These are phyloP conservation scores for Tulasnella sp. DNA, from an alignment of 768 basidiomycete species.

Conservation along the genomic window DNA sequence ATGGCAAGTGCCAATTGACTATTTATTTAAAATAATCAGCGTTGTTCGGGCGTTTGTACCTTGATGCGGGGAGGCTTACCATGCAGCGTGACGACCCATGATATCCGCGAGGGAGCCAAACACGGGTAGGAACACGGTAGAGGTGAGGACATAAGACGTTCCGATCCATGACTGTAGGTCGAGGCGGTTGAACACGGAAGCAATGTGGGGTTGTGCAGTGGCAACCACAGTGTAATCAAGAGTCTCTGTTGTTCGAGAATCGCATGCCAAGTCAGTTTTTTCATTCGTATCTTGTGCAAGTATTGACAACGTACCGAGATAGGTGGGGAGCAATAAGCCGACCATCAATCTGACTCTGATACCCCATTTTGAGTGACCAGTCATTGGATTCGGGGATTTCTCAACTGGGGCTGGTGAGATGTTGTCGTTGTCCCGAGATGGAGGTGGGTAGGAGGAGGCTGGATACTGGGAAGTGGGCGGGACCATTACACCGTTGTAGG, in stretches of 20 bases:
- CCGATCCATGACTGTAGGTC: slow-evolving; percentile 36
- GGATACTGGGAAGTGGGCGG: too few species aligned
- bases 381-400: too few species aligned
- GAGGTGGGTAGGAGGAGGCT: too few species aligned
- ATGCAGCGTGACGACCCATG: slow-evolving; percentile 39
- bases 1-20: slow-evolving; percentile 34
- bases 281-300: neutral
- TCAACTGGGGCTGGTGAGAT: too few species aligned
- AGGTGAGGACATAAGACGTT: slow-evolving; percentile 40
- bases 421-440: too few species aligned
- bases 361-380: neutral
- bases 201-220: slow-evolving; percentile 42
- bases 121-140: slow-evolving; percentile 43
- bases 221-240: slow-evolving; percentile 34
- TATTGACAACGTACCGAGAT: neutral
- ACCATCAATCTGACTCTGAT: slow-evolving; percentile 1
- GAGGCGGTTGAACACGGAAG: slow-evolving; percentile 30
- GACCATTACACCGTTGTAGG: too few species aligned
- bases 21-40: neutral
- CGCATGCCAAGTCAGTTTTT: too few species aligned
- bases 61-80: slow-evolving; percentile 18
- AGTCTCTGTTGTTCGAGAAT: neutral
- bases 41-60: neutral
- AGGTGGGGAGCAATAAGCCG: neutral
- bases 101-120: slow-evolving; percentile 42